A percentile compares a stretch with the other conserved stretches of the same genome.
Conservation (phyloP, 1,284 basidiomycete species). For the Flammula alnicola region DNA sequence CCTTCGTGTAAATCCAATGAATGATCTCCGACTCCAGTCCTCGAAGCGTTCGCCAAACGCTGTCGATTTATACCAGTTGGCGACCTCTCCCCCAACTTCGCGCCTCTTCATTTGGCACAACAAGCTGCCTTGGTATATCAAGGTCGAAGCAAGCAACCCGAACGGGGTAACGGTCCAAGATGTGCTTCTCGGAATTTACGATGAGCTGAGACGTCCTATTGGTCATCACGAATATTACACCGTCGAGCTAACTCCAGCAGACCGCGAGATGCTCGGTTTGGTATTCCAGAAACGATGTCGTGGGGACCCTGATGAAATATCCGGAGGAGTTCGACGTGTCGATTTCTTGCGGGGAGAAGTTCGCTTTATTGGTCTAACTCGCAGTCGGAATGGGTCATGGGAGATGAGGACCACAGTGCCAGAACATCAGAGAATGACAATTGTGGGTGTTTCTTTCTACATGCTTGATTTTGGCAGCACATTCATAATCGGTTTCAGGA, state of each 20-base stretch:
- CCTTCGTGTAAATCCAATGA: slow-evolving; percentile 12
- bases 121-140: slow-evolving; percentile 22
- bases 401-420: slow-evolving; percentile 21
- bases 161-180: slow-evolving; percentile 18
- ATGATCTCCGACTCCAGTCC: slow-evolving; percentile 1
- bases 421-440: slow-evolving; percentile 15
- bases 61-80: slow-evolving; percentile 17
- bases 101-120: slow-evolving; percentile 19
- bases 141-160: slow-evolving; percentile 9
- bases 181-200: slow-evolving; percentile 19
- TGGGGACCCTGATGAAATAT: slow-evolving; percentile 16
- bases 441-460: slow-evolving; percentile 16
- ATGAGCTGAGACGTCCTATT: slow-evolving; percentile 18
- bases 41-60: slow-evolving; percentile 2
- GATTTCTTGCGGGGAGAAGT: slow-evolving; percentile 21
- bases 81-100: slow-evolving; percentile 16
- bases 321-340: slow-evolving; percentile 17
- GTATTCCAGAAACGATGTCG: slow-evolving; percentile 20
- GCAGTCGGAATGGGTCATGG: slow-evolving; percentile 18
- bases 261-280: slow-evolving; percentile 17
- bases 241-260: slow-evolving; percentile 15
- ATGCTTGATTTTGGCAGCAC: neutral
- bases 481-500: too few relatives aligned
- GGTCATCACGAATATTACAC: slow-evolving; percentile 24
- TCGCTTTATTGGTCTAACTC: slow-evolving; percentile 18